Percentiles rank a stretch among this genome's conserved stretches.
Conservation (phyloP, 2,329 filamentous ascomycete species). For the Alternaria arbusti region DNA sequence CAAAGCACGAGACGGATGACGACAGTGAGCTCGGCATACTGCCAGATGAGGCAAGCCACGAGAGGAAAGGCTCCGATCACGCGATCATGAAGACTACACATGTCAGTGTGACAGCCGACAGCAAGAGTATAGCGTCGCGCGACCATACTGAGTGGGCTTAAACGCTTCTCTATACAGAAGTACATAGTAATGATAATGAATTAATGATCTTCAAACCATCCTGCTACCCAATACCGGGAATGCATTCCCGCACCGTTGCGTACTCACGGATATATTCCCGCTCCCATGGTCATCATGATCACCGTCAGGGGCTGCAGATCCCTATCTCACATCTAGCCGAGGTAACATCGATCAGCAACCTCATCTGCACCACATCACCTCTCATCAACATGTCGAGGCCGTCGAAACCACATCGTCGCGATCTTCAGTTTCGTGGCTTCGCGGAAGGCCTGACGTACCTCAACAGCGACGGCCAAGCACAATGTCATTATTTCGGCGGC, state of each 20-base stretch:
- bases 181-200: constrained; percentile 1
- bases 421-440: constrained; percentile 55
- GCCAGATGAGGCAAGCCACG: background rate
- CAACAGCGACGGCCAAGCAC: constrained; percentile 36
- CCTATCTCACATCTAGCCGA: constrained; percentile 1
- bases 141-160: constrained; percentile 18
- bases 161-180: background rate
- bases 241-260: background rate
- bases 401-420: constrained; percentile 38
- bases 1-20: constrained; percentile 16
- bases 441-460: constrained; percentile 58
- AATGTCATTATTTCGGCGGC: constrained; percentile 62
- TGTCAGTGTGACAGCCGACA: constrained; percentile 17
- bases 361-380: background rate
- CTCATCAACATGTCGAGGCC: constrained; percentile 21
- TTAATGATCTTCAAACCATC: background rate
- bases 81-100: constrained; percentile 23
- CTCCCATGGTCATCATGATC: background rate
- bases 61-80: constrained; percentile 1
- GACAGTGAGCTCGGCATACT: constrained; percentile 28
- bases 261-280: background rate
- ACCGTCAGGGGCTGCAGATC: background rate
- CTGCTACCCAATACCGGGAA: background rate
- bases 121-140: constrained; percentile 8
- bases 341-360: constrained; percentile 2